These are phyloP conservation scores for Graphium sp. DNA, from an alignment of 2,329 filamentous ascomycete species.

Conservation along the genomic window DNA sequence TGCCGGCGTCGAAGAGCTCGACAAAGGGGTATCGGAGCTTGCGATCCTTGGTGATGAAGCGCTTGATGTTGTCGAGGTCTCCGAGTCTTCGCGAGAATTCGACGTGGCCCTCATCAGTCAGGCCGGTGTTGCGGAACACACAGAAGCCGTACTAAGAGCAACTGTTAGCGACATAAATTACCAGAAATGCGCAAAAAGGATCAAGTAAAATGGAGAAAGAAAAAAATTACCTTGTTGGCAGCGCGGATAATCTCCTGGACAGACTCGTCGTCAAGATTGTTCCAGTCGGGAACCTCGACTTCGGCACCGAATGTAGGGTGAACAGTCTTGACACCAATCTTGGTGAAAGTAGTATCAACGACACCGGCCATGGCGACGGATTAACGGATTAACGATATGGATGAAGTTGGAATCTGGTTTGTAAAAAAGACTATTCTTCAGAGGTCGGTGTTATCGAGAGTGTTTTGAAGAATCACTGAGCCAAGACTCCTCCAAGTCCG, in stretches of 20 bases:
- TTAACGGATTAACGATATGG: neutral
- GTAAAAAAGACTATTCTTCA: neutral
- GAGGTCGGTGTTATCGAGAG: neutral
- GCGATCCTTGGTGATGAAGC: slow-evolving; percentile 26
- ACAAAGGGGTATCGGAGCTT: slow-evolving; percentile 26
- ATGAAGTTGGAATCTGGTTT: neutral
- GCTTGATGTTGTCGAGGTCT: slow-evolving; percentile 35
- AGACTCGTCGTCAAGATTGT: slow-evolving; percentile 1
- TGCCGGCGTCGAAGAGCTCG: slow-evolving; percentile 41
- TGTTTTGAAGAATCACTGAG: neutral
- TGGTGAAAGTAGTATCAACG: slow-evolving; percentile 1
- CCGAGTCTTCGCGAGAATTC: slow-evolving; percentile 31
- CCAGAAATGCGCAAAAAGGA: too few relatives aligned
- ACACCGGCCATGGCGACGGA: slow-evolving; percentile 1
- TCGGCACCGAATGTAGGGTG: slow-evolving; percentile 4
- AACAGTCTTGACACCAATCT: neutral
- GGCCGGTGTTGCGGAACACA: slow-evolving; percentile 29
- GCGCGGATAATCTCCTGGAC: slow-evolving; percentile 2
- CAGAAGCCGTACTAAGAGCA: slow-evolving; percentile 32
- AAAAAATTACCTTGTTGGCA: slow-evolving; percentile 1
- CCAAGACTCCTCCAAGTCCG: neutral
- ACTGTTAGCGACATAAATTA: too few relatives aligned
- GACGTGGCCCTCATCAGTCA: slow-evolving; percentile 33
- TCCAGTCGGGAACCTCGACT: slow-evolving; percentile 3
- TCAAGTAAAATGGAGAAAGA: neutral